Conservation (phyloP, 768 basidiomycete genomes). For the Wakefieldia striispora region DNA sequence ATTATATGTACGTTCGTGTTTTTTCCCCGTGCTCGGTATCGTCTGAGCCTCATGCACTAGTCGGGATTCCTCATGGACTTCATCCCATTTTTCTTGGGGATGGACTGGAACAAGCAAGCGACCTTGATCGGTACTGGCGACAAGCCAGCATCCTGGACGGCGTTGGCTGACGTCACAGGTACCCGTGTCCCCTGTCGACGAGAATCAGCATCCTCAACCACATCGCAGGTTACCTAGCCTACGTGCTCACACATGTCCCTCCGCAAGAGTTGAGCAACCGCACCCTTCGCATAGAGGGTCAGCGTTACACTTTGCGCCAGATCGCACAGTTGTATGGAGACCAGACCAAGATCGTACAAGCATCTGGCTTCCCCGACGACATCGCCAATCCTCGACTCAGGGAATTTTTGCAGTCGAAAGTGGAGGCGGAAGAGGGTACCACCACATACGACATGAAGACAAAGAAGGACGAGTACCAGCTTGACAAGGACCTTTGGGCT, state of each 20-base stretch:
- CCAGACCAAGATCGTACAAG: constrained; percentile 1
- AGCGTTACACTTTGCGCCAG: constrained; percentile 10
- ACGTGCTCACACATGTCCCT: constrained; percentile 19
- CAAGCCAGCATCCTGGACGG: constrained; percentile 23
- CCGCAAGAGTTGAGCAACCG: constrained; percentile 7
- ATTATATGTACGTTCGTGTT: constrained; percentile 19
- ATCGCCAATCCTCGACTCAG: constrained; percentile 9
- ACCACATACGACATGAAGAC: constrained; percentile 8
- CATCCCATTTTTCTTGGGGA: constrained; percentile 23
- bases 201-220: background rate
- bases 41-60: constrained; percentile 3
- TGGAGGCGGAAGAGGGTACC: constrained; percentile 5
- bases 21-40: background rate
- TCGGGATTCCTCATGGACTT: constrained; percentile 24
- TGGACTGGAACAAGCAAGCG: constrained; percentile 12
- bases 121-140: constrained; percentile 21
- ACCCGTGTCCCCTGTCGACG: background rate
- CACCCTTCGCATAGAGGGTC: constrained; percentile 18
- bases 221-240: constrained; percentile 17
- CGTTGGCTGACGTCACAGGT: constrained; percentile 23
- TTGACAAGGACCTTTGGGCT: constrained; percentile 26
- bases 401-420: constrained; percentile 15
- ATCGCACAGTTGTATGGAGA: constrained; percentile 12
- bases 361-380: constrained; percentile 3
- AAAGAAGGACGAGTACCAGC: constrained; percentile 16